phyloP scores from a whole-genome alignment of 2,329 filamentous ascomycete genomes.

The Monosporascus sp. region DNA sequence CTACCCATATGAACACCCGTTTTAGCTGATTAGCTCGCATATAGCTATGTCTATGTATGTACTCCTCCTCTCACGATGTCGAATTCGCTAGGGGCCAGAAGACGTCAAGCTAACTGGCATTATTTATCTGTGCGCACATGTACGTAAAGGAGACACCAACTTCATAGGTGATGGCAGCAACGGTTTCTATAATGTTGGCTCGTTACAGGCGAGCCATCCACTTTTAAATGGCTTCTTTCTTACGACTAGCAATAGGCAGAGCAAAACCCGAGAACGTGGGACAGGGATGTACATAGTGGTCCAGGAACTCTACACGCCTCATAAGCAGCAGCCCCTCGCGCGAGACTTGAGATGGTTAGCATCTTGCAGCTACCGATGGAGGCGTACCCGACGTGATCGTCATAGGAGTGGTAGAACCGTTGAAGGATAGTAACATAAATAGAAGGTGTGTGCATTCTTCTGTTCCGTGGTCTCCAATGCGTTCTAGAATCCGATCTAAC shows the following conservation, averaged over 20 bases:
- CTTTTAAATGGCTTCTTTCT: neutral
- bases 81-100: too few species aligned
- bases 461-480: neutral
- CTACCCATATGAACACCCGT: too few species aligned
- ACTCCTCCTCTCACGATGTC: too few species aligned
- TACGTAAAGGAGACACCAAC: too few species aligned
- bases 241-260: neutral
- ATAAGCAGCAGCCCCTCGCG: neutral
- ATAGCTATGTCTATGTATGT: too few species aligned
- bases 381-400: neutral
- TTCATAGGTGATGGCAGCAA: too few species aligned
- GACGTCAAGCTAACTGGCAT: too few species aligned
- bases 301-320: too few species aligned
- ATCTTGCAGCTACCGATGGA: neutral
- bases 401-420: neutral
- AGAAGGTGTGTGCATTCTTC: neutral
- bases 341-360: neutral
- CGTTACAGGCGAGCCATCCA: neutral
- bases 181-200: too few species aligned
- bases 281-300: neutral
- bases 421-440: neutral
- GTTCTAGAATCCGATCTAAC: too few species aligned
- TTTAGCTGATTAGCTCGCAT: too few species aligned
- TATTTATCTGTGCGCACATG: too few species aligned
- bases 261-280: neutral